Percentiles rank a stretch among this genome's conserved stretches.
Conservation (phyloP, 1,139 yeast species). For the Saccharomycopsis phalli region DNA sequence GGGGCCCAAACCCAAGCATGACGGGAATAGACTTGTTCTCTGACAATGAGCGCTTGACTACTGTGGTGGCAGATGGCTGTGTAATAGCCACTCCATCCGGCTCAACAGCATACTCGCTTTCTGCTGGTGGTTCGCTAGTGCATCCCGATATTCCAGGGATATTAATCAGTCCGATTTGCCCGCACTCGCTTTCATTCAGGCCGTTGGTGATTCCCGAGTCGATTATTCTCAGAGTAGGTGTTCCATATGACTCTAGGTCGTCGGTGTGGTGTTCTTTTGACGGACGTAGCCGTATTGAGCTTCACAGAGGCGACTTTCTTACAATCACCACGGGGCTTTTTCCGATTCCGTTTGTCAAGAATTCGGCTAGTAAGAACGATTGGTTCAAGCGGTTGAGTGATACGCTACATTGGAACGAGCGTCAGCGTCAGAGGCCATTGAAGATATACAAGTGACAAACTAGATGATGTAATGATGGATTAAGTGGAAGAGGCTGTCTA, state of each 20-base stretch:
- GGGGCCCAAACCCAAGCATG: slow-evolving; percentile 78
- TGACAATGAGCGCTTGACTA: slow-evolving; percentile 66
- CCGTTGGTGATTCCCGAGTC: slow-evolving; percentile 73
- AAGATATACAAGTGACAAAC: not conserved
- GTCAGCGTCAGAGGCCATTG: slow-evolving; percentile 35
- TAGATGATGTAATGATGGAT: too few species aligned
- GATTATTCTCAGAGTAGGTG: slow-evolving; percentile 57
- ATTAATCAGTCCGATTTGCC: slow-evolving; percentile 76
- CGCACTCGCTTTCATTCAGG: slow-evolving; percentile 73
- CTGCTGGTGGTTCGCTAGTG: slow-evolving; percentile 82
- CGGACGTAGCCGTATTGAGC: slow-evolving; percentile 65
- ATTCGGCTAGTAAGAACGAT: slow-evolving; percentile 32
- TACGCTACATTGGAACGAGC: slow-evolving; percentile 48
- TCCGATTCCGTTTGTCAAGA: slow-evolving; percentile 68
- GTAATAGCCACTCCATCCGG: slow-evolving; percentile 86
- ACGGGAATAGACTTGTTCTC: slow-evolving; percentile 70
- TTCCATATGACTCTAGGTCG: slow-evolving; percentile 56
- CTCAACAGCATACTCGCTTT: slow-evolving; percentile 79
- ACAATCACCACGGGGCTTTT: slow-evolving; percentile 63
- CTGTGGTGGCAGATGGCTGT: slow-evolving; percentile 84
- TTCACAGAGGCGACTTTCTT: slow-evolving; percentile 60
- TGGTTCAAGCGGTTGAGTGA: slow-evolving; percentile 42
- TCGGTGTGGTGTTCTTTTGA: slow-evolving; percentile 79
- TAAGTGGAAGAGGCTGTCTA: too few species aligned
- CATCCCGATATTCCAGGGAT: slow-evolving; percentile 83